A percentile compares a stretch with the other conserved stretches of the same genome.
Conservation (phyloP, 2,329 filamentous ascomycete species). For the Fusarium sp. region DNA sequence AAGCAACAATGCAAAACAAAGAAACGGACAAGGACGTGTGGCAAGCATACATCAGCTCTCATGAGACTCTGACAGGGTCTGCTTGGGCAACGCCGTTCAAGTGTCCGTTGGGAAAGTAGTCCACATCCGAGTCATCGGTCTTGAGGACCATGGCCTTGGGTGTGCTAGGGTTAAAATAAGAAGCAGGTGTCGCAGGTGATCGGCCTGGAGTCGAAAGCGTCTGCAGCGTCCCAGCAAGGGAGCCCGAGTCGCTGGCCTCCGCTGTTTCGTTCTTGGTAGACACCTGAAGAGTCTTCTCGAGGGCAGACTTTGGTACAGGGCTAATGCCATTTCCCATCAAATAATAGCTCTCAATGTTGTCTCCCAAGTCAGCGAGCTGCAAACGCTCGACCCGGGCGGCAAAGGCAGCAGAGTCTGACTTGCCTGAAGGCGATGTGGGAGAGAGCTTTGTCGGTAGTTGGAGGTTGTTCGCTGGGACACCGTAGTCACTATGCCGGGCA, state of each 20-base stretch:
- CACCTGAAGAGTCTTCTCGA: too few relatives aligned
- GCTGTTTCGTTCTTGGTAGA: too few relatives aligned
- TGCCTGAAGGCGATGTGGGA: neutral
- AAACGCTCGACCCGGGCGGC: too few relatives aligned
- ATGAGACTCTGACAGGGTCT: neutral
- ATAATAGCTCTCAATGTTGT: too few relatives aligned
- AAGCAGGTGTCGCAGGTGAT: constrained; percentile 31
- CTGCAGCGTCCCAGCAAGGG: constrained; percentile 22
- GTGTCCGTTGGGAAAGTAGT: neutral
- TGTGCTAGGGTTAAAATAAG: constrained; percentile 44
- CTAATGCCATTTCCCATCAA: too few relatives aligned
- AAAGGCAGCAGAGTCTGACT: neutral
- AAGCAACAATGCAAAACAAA: too few relatives aligned
- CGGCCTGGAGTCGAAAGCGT: constrained; percentile 25
- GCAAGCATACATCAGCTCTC: neutral
- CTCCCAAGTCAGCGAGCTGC: too few relatives aligned
- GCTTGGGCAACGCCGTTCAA: neutral
- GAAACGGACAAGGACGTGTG: too few relatives aligned
- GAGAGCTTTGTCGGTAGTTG: neutral
- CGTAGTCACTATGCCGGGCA: too few relatives aligned
- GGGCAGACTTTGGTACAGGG: too few relatives aligned
- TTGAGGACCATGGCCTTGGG: constrained; percentile 46
- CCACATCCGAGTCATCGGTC: constrained; percentile 13
- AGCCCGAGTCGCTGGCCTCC: constrained; percentile 12
- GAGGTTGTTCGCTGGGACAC: neutral